Conservation (phyloP, 164 flowering plant species). For the Protea cynaroides region DNA sequence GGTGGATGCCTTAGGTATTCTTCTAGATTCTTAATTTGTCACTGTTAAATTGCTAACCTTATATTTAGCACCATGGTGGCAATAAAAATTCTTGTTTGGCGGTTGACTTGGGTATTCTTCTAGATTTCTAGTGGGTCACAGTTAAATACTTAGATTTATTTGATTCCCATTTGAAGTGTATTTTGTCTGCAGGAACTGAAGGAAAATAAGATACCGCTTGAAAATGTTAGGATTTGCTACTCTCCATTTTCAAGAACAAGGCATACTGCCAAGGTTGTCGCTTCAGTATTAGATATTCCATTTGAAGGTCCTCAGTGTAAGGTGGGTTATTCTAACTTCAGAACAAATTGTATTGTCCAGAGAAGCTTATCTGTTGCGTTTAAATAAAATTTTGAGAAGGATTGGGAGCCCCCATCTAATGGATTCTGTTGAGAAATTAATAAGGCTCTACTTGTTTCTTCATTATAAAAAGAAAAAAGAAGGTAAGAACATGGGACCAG, state of each 20-base stretch:
- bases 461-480: no score
- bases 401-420: not conserved
- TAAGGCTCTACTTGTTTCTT: no score
- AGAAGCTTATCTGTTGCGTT: not conserved
- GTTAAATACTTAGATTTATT: not conserved
- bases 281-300: slow-evolving; percentile 62
- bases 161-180: not conserved
- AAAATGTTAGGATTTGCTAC: slow-evolving; percentile 79
- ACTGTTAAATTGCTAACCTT: no score
- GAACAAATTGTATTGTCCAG: not conserved
- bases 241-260: slow-evolving; percentile 92
- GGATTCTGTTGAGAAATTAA: not conserved
- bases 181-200: slow-evolving; percentile 52
- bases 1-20: no score
- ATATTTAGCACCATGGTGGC: no score
- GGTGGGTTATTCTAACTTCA: slow-evolving; percentile 30
- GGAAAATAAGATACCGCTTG: slow-evolving; percentile 46
- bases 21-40: no score
- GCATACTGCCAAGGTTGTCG: slow-evolving; percentile 75
- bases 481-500: no score
- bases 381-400: not conserved
- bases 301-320: slow-evolving; percentile 76
- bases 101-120: no score
- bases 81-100: no score
- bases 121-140: not conserved